phyloP scores from a whole-genome alignment of 169 alveolate species.

The Pseudocohnilembus persalinus region DNA sequence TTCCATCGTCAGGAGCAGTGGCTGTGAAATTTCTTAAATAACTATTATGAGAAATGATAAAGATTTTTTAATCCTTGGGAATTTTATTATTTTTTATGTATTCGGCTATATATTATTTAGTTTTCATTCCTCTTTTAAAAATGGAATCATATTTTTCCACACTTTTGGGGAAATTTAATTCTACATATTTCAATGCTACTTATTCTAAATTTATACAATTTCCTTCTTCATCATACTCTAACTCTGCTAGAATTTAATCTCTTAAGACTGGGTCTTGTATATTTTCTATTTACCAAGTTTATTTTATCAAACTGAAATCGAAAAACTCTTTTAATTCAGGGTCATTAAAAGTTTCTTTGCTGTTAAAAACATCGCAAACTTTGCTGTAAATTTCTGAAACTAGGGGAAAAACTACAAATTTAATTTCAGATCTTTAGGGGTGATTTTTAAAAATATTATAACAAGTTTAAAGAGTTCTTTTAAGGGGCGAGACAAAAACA shows the following conservation, averaged over 20 bases:
- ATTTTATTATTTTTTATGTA: constrained; percentile 14
- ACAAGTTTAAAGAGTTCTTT: constrained; percentile 61
- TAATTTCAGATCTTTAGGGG: constrained; percentile 32
- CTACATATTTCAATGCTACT: background rate
- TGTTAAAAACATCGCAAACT: constrained; percentile 41
- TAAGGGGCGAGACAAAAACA: constrained; percentile 65
- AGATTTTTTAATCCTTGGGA: background rate
- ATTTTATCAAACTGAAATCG: background rate
- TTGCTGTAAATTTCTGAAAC: constrained; percentile 28
- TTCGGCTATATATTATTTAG: constrained; percentile 12
- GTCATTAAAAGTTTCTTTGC: background rate
- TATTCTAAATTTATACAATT: constrained; percentile 1
- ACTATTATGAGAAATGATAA: background rate
- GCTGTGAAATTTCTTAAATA: background rate
- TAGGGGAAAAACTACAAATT: constrained; percentile 40
- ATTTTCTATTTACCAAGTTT: constrained; percentile 10
- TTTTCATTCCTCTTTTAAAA: constrained; percentile 18
- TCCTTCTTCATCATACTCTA: constrained; percentile 2
- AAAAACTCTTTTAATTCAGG: background rate
- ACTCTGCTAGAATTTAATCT: background rate
- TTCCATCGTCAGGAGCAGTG: background rate
- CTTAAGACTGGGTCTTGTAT: background rate
- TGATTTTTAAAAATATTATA: constrained; percentile 50
- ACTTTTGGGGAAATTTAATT: constrained; percentile 10
- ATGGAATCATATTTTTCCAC: constrained; percentile 12